A percentile compares a stretch with the other conserved stretches of the same genome.
phyloP scores from a whole-genome alignment of 495 filamentous ascomycete genomes.

The Parathielavia hyrcaniae region DNA sequence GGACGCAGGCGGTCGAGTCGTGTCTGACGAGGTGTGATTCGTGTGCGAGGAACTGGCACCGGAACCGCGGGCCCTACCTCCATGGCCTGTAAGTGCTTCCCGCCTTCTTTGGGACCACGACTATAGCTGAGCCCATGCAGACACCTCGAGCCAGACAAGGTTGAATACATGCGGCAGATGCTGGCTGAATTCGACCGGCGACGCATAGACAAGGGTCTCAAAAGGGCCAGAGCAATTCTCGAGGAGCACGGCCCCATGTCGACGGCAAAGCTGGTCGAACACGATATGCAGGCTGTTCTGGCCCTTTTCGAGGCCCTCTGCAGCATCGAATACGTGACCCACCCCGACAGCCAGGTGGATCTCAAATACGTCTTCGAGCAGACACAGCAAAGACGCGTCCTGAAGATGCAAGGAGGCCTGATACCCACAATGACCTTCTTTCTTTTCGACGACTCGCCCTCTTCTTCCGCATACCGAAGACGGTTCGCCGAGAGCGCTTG shows the following conservation, averaged over 20 bases:
- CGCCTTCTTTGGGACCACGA: neutral
- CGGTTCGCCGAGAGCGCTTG: constrained; percentile 66
- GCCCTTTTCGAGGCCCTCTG: constrained; percentile 51
- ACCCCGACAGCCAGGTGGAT: constrained; percentile 37
- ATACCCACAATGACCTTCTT: constrained; percentile 75
- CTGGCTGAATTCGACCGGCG: constrained; percentile 42
- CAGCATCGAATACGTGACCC: constrained; percentile 42
- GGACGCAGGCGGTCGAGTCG: constrained; percentile 43
- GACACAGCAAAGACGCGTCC: constrained; percentile 62
- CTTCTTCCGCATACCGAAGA: constrained; percentile 40
- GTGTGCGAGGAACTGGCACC: constrained; percentile 78
- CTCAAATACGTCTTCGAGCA: constrained; percentile 75
- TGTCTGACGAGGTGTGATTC: constrained; percentile 64
- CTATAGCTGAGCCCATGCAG: constrained; percentile 17
- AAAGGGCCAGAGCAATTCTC: constrained; percentile 35
- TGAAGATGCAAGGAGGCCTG: constrained; percentile 61
- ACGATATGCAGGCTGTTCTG: constrained; percentile 36
- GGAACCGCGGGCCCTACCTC: constrained; percentile 35
- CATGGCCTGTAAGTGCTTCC: constrained; percentile 40
- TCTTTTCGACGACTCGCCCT: constrained; percentile 56
- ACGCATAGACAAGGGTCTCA: constrained; percentile 35
- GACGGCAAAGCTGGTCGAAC: constrained; percentile 28
- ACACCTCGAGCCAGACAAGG: constrained; percentile 28
- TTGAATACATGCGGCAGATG: constrained; percentile 35
- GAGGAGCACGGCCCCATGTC: constrained; percentile 33